Evolutionary conservation across 2,329 filamentous ascomycete genomes (phyloP).

Genomic region (Talaromyces amestolkiae): DNA sequence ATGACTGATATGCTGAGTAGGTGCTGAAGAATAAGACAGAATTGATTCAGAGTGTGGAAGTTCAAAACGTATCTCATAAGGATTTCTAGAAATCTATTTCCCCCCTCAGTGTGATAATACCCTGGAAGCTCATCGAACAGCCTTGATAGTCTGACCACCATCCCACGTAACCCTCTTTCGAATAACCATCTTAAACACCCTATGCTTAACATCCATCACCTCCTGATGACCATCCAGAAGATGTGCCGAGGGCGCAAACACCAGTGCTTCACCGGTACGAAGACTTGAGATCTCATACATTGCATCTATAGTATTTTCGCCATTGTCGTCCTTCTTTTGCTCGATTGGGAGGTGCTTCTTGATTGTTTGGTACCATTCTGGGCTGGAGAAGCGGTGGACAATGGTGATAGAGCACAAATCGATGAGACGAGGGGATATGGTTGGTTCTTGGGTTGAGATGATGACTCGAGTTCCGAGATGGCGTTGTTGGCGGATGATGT

Average conservation of each 20-base stretch:
- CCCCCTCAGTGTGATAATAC: too few species aligned
- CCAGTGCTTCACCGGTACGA: conserved; percentile 28
- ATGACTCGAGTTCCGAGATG: conserved; percentile 66
- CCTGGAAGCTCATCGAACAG: conserved; percentile 18
- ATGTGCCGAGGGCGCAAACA: conserved; percentile 27
- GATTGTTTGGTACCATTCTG: conserved; percentile 58
- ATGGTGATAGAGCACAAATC: conserved; percentile 71
- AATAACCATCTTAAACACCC: conserved; percentile 25
- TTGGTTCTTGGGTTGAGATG: conserved; percentile 76
- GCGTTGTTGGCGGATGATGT: conserved; percentile 66
- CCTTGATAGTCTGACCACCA: conserved; percentile 25
- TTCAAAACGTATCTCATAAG: neutral
- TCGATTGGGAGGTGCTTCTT: conserved; percentile 47
- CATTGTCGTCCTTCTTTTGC: neutral
- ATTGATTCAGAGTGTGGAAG: neutral
- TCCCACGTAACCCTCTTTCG: conserved; percentile 29
- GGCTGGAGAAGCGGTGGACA: conserved; percentile 69
- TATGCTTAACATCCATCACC: conserved; percentile 23
- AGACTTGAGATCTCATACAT: conserved; percentile 25
- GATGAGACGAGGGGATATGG: conserved; percentile 64
- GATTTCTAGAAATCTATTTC: neutral
- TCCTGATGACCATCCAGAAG: conserved; percentile 20
- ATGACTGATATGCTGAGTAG: neutral
- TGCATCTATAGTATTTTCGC: conserved; percentile 14
- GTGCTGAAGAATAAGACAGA: neutral